Evolutionary conservation across 192 early-diverging fungal species (phyloP).

Genomic region (Rhizophagus clarus): DNA sequence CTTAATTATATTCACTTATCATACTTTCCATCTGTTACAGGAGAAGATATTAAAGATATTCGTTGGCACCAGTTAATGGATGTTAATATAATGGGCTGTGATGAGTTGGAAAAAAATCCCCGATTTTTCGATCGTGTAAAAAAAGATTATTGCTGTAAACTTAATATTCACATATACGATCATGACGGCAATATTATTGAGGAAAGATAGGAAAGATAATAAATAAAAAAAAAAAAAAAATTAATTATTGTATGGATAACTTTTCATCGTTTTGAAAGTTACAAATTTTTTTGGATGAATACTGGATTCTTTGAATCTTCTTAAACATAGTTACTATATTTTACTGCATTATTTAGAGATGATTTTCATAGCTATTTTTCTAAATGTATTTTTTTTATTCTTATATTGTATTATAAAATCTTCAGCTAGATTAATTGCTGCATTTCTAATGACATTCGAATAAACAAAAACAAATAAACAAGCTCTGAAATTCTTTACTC

Average conservation of each 20-base stretch:
- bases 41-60: not conserved
- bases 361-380: not conserved
- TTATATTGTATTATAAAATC: not conserved
- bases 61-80: not conserved
- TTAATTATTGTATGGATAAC: too few relatives aligned
- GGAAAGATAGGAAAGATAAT: not conserved
- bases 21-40: conserved; percentile 16
- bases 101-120: not conserved
- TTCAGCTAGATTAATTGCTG: not conserved
- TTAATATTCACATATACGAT: conserved; percentile 24
- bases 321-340: too few relatives aligned
- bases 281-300: too few relatives aligned
- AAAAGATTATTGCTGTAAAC: not conserved
- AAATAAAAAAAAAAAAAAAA: not conserved
- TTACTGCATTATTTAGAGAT: not conserved
- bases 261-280: too few relatives aligned
- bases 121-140: conserved; percentile 13
- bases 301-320: too few relatives aligned
- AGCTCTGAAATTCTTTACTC: too few relatives aligned
- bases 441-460: not conserved
- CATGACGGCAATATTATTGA: conserved; percentile 4
- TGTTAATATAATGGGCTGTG: conserved; percentile 22
- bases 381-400: not conserved
- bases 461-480: not conserved
- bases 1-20: conserved; percentile 18